phyloP scores from a whole-genome alignment of 208 protist genomes.

The Wallacemonas collosoma region DNA sequence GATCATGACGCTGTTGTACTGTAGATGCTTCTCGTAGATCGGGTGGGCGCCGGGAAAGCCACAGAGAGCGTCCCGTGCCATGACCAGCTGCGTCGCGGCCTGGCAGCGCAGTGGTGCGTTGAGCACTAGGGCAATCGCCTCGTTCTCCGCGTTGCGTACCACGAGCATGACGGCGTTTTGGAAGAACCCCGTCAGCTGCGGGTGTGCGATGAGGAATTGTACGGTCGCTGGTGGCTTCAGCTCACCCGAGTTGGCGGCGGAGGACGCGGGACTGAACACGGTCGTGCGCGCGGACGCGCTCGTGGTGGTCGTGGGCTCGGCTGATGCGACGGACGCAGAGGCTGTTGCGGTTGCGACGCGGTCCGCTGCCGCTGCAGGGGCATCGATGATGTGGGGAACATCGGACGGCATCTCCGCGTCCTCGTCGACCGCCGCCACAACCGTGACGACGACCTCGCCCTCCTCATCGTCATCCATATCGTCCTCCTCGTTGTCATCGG shows the following conservation, averaged over 20 bases:
- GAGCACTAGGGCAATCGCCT: slow-evolving; percentile 70
- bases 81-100: slow-evolving; percentile 45
- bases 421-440: slow-evolving; percentile 7
- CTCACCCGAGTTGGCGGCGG: neutral
- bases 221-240: slow-evolving; percentile 40
- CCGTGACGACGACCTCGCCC: slow-evolving; percentile 15
- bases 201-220: slow-evolving; percentile 78
- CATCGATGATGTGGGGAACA: too few relatives aligned
- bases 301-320: neutral
- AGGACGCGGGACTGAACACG: slow-evolving; percentile 1
- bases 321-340: neutral
- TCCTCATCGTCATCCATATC: slow-evolving; percentile 20
- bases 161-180: slow-evolving; percentile 65
- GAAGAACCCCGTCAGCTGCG: slow-evolving; percentile 73
- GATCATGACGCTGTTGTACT: slow-evolving; percentile 72
- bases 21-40: slow-evolving; percentile 61
- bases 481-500: slow-evolving; percentile 17
- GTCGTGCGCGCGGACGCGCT: slow-evolving; percentile 1
- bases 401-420: slow-evolving; percentile 5
- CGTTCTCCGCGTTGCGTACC: slow-evolving; percentile 55
- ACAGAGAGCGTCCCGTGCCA: slow-evolving; percentile 31
- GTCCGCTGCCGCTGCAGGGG: neutral
- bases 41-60: slow-evolving; percentile 40
- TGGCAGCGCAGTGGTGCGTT: slow-evolving; percentile 75
- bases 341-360: neutral